Conservation (phyloP, 352 stramenopile genomes). For the Phytophthora sansomeana region DNA sequence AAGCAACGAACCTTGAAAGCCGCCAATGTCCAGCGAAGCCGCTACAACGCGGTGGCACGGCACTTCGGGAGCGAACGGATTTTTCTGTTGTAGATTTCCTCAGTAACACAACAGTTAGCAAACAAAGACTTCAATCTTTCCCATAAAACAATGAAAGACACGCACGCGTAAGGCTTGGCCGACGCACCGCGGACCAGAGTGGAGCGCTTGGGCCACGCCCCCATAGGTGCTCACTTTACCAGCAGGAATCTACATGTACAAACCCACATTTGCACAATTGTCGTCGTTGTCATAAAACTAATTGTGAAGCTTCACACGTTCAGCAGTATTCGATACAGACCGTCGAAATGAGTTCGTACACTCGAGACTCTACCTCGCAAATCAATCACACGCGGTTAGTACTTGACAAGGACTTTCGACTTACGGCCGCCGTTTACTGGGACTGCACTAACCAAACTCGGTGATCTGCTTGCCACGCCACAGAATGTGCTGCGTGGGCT, state of each 20-base stretch:
- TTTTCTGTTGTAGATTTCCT: conserved; percentile 58
- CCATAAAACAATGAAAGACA: not conserved
- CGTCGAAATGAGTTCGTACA: conserved; percentile 84
- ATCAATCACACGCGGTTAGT: not conserved
- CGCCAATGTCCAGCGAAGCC: conserved; percentile 69
- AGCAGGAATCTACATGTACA: conserved; percentile 68
- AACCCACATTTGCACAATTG: not conserved
- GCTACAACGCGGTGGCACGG: conserved; percentile 84
- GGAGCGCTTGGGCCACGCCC: conserved; percentile 61
- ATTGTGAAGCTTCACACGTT: not conserved
- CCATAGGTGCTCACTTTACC: conserved; percentile 88
- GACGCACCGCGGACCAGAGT: conserved; percentile 75
- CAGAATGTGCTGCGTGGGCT: conserved; percentile 63
- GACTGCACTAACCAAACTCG: conserved; percentile 55
- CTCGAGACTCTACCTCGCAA: conserved; percentile 61
- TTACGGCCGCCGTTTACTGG: not conserved
- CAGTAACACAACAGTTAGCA: not conserved
- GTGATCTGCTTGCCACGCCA: conserved; percentile 82
- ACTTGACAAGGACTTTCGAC: not conserved
- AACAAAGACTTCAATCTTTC: not conserved
- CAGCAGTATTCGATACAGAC: conserved; percentile 27
- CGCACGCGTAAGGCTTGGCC: conserved; percentile 81
- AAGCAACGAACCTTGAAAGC: conserved; percentile 67
- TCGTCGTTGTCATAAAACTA: not conserved
- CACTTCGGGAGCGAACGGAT: conserved; percentile 81